phyloP scores from a whole-genome alignment of 306 rosid species.

The Quercus berberidifolia region DNA sequence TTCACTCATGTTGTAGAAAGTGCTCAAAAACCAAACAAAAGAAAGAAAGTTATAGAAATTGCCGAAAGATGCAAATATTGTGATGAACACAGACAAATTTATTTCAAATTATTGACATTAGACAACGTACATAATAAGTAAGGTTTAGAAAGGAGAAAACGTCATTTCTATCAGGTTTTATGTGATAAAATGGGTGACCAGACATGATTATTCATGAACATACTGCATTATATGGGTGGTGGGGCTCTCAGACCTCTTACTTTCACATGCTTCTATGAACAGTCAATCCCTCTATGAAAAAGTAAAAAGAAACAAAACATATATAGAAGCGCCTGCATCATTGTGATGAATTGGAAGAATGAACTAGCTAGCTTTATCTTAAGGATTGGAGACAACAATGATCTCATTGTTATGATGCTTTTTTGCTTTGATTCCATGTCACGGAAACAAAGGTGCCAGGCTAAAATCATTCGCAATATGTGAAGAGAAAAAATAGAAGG shows the following conservation, averaged over 20 bases:
- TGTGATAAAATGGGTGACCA: neutral
- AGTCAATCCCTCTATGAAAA: constrained; percentile 14
- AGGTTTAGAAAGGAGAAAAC: neutral
- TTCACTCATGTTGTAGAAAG: too few species aligned
- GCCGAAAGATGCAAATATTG: too few species aligned
- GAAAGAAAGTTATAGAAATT: too few species aligned
- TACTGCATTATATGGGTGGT: constrained; percentile 8
- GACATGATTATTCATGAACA: constrained; percentile 18
- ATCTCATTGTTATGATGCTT: constrained; percentile 35
- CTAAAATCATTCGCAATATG: constrained; percentile 8
- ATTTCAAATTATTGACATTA: neutral
- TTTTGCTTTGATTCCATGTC: constrained; percentile 50
- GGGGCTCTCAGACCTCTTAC: constrained; percentile 15
- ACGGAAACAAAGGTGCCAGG: constrained; percentile 58
- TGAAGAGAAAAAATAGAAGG: neutral
- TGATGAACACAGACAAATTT: too few species aligned
- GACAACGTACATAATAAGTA: neutral
- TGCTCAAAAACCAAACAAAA: too few species aligned
- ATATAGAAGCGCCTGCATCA: constrained; percentile 23
- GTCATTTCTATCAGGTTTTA: neutral
- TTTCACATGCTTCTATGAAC: constrained; percentile 42
- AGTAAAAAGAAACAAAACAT: neutral
- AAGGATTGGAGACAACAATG: constrained; percentile 39
- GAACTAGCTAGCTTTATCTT: constrained; percentile 22
- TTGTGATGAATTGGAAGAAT: constrained; percentile 20